phyloP scores from a whole-genome alignment of 441 rosid genomes.

The Macaranga tanarius region DNA sequence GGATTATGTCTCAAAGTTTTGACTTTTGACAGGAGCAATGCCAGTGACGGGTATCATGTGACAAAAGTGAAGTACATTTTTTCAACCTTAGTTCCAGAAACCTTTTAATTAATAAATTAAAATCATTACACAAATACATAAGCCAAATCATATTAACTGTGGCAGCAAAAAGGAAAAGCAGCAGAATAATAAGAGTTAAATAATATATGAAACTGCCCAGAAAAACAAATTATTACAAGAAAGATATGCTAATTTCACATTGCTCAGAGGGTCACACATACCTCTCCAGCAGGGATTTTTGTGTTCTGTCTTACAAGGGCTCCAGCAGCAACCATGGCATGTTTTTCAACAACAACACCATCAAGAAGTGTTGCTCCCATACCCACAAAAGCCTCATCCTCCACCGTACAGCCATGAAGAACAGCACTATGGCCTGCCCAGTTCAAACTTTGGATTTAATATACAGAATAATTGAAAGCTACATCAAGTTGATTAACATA shows the following conservation, averaged over 20 bases:
- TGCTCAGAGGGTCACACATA: constrained; percentile 19
- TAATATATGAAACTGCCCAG: neutral
- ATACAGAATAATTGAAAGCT: constrained; percentile 12
- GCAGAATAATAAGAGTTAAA: neutral
- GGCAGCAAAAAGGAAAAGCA: no score
- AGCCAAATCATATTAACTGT: no score
- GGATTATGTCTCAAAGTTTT: neutral
- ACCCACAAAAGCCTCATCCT: constrained; percentile 87
- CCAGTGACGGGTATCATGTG: no score
- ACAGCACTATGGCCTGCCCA: constrained; percentile 90
- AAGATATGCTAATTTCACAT: neutral
- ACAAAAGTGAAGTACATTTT: no score
- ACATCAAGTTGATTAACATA: constrained; percentile 1
- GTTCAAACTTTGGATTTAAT: constrained; percentile 25
- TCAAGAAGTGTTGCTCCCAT: constrained; percentile 95
- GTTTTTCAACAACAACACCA: constrained; percentile 82
- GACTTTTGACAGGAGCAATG: neutral
- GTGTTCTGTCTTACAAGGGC: constrained; percentile 92
- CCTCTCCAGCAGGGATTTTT: constrained; percentile 87
- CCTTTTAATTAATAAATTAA: no score
- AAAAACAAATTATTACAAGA: neutral
- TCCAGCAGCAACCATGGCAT: constrained; percentile 95
- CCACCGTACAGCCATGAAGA: constrained; percentile 95
- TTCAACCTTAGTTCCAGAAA: no score
- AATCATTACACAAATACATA: no score